Percentiles rank a stretch among this genome's conserved stretches.
Evolutionary conservation across 768 basidiomycete genomes (phyloP).

Genomic region (Psilocybe sp.): DNA sequence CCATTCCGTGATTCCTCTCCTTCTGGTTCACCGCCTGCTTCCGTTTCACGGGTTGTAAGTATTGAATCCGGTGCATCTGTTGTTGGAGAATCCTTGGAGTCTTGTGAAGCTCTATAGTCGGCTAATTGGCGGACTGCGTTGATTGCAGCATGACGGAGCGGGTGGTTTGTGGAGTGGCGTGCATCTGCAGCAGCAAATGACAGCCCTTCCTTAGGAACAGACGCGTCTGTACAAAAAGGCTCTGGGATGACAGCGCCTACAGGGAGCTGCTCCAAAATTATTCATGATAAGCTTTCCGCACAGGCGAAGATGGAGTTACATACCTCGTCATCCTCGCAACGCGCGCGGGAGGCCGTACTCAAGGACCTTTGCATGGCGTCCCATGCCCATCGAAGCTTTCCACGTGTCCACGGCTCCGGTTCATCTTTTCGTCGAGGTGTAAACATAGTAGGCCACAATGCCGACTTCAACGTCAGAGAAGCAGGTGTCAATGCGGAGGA

Average conservation of each 20-base stretch:
- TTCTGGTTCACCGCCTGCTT: constrained; percentile 7
- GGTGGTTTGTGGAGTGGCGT: constrained; percentile 63
- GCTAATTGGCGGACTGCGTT: constrained; percentile 71
- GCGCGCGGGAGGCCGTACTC: constrained; percentile 44
- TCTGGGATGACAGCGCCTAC: constrained; percentile 70
- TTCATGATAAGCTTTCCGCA: constrained; percentile 1
- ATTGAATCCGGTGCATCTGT: not conserved
- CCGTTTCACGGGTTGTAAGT: not conserved
- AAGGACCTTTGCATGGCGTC: constrained; percentile 59
- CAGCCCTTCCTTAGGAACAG: constrained; percentile 1
- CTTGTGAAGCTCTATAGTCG: constrained; percentile 41
- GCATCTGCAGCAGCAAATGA: constrained; percentile 68
- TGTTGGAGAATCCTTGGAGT: no score
- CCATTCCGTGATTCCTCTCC: constrained; percentile 46
- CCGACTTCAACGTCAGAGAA: constrained; percentile 63
- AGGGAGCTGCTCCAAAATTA: constrained; percentile 50
- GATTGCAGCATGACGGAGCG: constrained; percentile 82
- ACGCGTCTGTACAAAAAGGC: constrained; percentile 36
- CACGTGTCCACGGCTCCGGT: constrained; percentile 62
- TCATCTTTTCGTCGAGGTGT: constrained; percentile 69
- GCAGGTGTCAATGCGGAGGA: constrained; percentile 63
- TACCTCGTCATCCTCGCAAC: constrained; percentile 55
- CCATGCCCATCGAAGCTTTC: constrained; percentile 71
- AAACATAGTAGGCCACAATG: constrained; percentile 86
- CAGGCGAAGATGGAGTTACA: constrained; percentile 11